A percentile compares a stretch with the other conserved stretches of the same genome.
These are phyloP conservation scores for Termitomyces sp. DNA, from an alignment of 768 basidiomycete species.

Conservation along the genomic window DNA sequence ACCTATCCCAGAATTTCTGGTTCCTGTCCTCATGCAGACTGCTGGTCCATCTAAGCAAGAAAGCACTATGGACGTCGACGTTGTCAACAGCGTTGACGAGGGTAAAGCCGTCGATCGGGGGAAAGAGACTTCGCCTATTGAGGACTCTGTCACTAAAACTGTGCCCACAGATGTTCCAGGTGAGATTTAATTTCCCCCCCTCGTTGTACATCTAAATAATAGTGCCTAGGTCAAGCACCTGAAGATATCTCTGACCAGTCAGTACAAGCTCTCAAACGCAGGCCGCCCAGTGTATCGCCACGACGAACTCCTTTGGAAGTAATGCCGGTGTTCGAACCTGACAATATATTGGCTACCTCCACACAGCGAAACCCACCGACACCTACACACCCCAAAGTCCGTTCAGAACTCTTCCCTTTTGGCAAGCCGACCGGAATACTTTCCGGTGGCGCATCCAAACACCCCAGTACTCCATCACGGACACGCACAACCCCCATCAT, in stretches of 20 bases:
- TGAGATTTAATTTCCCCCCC: not conserved
- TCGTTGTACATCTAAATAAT: not conserved
- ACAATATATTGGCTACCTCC: slow-evolving; percentile 10
- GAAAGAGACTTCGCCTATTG: slow-evolving; percentile 30
- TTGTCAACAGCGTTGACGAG: slow-evolving; percentile 18
- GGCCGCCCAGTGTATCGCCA: slow-evolving; percentile 10
- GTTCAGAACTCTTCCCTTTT: slow-evolving; percentile 9
- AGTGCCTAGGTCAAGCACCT: not conserved
- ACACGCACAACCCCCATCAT: slow-evolving; percentile 14
- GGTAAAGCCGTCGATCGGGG: slow-evolving; percentile 20
- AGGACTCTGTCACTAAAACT: slow-evolving; percentile 15
- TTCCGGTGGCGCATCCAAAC: slow-evolving; percentile 3
- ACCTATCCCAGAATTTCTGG: slow-evolving; percentile 29
- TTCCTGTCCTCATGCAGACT: slow-evolving; percentile 16
- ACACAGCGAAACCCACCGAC: slow-evolving; percentile 14
- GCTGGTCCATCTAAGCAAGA: not conserved
- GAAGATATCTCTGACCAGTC: not conserved
- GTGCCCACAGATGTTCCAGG: slow-evolving; percentile 1
- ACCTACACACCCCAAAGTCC: slow-evolving; percentile 7
- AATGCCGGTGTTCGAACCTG: slow-evolving; percentile 3
- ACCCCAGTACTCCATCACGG: slow-evolving; percentile 13
- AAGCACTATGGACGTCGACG: slow-evolving; percentile 13
- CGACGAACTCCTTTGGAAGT: slow-evolving; percentile 7
- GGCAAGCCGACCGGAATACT: slow-evolving; percentile 17
- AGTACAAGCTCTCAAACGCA: not conserved